Conservation (phyloP, 495 filamentous ascomycete genomes). For the Rhypophila decipiens region DNA sequence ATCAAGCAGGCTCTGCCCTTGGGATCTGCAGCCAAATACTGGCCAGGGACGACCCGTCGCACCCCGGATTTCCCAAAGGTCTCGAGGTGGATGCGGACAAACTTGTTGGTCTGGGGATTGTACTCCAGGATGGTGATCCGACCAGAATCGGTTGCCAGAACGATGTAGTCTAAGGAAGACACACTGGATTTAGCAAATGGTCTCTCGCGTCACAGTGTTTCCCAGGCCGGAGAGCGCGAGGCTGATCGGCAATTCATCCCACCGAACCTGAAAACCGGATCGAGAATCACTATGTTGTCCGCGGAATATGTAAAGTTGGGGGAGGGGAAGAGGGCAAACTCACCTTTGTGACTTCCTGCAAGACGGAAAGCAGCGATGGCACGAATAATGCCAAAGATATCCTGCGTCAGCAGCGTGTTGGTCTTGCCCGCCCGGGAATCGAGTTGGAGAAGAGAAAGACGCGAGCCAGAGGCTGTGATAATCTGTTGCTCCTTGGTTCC, state of each 20-base stretch:
- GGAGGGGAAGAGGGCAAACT: conserved; percentile 27
- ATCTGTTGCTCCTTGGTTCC: conserved; percentile 96
- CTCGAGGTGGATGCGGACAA: conserved; percentile 85
- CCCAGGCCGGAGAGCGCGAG: conserved; percentile 8
- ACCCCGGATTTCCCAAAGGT: conserved; percentile 98
- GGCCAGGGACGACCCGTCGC: conserved; percentile 86
- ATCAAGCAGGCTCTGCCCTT: conserved; percentile 93
- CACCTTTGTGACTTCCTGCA: conserved; percentile 95
- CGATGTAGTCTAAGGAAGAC: conserved; percentile 81
- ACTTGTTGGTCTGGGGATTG: conserved; percentile 75
- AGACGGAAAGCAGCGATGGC: conserved; percentile 80
- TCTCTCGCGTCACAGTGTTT: not conserved
- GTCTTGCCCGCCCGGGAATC: conserved; percentile 82
- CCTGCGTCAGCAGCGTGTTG: conserved; percentile 75
- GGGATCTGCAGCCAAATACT: conserved; percentile 90
- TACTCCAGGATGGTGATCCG: conserved; percentile 94
- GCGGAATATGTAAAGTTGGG: conserved; percentile 27
- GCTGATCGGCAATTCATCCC: conserved; percentile 20
- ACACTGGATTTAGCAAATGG: conserved; percentile 49
- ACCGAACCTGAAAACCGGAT: conserved; percentile 50
- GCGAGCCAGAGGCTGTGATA: conserved; percentile 85
- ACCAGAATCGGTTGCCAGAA: conserved; percentile 91
- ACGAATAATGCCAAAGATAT: conserved; percentile 93
- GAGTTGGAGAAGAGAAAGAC: conserved; percentile 78
- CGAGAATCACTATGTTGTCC: conserved; percentile 90